These are phyloP conservation scores for Cucurbita argyrosperma DNA, from an alignment of 306 rosid species.

Conservation along the genomic window DNA sequence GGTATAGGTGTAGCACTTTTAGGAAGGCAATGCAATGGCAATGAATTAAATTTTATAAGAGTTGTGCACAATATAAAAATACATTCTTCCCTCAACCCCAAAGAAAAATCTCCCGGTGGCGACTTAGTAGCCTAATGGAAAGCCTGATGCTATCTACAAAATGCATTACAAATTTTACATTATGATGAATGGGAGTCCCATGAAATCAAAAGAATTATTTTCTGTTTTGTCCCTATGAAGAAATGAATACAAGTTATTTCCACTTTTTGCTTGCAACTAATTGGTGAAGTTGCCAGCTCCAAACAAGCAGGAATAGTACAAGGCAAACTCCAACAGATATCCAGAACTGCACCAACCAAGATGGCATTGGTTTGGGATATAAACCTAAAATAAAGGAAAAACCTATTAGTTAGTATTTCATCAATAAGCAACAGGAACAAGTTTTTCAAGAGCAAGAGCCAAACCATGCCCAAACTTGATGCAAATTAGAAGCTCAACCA, in stretches of 20 bases:
- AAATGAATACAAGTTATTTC: slow-evolving; percentile 23
- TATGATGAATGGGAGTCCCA: background rate
- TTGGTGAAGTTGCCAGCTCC: slow-evolving; percentile 75
- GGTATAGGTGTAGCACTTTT: no score
- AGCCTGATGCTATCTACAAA: slow-evolving; percentile 4
- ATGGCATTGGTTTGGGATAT: slow-evolving; percentile 82
- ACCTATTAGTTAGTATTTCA: background rate
- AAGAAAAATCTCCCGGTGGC: background rate
- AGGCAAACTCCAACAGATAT: slow-evolving; percentile 36
- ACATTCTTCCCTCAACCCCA: slow-evolving; percentile 1
- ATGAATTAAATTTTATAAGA: no score
- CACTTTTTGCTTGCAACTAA: slow-evolving; percentile 41
- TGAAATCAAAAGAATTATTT: background rate
- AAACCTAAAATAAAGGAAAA: slow-evolving; percentile 32
- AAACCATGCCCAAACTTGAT: slow-evolving; percentile 88
- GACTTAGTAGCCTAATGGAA: background rate
- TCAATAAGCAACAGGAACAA: background rate
- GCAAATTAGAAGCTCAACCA: slow-evolving; percentile 91
- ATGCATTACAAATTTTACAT: background rate
- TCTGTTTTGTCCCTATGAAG: background rate
- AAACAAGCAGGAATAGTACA: slow-evolving; percentile 37
- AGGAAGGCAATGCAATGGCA: no score
- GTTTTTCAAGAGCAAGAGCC: background rate
- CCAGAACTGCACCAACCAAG: slow-evolving; percentile 72
- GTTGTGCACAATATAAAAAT: no score